phyloP scores from a whole-genome alignment of 768 basidiomycete genomes.

The Nidularia pulvinata region DNA sequence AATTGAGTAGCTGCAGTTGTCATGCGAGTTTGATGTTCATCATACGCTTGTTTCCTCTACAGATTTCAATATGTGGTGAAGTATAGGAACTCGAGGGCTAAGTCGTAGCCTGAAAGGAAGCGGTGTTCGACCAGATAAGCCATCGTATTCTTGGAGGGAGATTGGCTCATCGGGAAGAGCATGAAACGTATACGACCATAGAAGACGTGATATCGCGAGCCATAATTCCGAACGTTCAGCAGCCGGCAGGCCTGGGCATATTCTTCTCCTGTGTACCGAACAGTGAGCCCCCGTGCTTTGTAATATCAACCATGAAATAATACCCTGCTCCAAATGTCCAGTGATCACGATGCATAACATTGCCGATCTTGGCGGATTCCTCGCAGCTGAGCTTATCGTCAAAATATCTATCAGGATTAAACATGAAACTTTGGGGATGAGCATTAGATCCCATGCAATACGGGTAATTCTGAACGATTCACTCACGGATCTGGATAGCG shows the following conservation, averaged over 20 bases:
- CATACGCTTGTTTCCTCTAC: too few relatives aligned
- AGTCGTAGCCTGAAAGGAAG: slow-evolving; percentile 33
- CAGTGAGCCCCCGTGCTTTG: neutral
- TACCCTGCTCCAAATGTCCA: slow-evolving; percentile 50
- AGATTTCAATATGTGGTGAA: too few relatives aligned
- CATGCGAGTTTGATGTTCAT: too few relatives aligned
- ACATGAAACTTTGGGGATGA: neutral
- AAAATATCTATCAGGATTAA: slow-evolving; percentile 41
- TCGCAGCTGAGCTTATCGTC: slow-evolving; percentile 27
- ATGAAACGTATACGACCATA: slow-evolving; percentile 44
- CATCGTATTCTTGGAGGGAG: slow-evolving; percentile 45
- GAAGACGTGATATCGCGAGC: slow-evolving; percentile 40
- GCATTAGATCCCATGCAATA: neutral
- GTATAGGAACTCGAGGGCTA: slow-evolving; percentile 8
- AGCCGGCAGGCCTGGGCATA: slow-evolving; percentile 41
- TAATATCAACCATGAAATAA: neutral
- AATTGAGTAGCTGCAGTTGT: too few relatives aligned
- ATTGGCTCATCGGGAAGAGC: slow-evolving; percentile 40
- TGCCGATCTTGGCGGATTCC: slow-evolving; percentile 37
- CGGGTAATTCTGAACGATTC: slow-evolving; percentile 6
- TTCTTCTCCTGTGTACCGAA: slow-evolving; percentile 16
- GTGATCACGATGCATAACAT: slow-evolving; percentile 42
- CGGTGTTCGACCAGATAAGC: slow-evolving; percentile 44
- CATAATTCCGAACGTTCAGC: slow-evolving; percentile 46
- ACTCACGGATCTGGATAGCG: slow-evolving; percentile 29